Evolutionary conservation across 2,329 filamentous ascomycete species (phyloP).

Genomic region (Pestalotiopsis sp.): DNA sequence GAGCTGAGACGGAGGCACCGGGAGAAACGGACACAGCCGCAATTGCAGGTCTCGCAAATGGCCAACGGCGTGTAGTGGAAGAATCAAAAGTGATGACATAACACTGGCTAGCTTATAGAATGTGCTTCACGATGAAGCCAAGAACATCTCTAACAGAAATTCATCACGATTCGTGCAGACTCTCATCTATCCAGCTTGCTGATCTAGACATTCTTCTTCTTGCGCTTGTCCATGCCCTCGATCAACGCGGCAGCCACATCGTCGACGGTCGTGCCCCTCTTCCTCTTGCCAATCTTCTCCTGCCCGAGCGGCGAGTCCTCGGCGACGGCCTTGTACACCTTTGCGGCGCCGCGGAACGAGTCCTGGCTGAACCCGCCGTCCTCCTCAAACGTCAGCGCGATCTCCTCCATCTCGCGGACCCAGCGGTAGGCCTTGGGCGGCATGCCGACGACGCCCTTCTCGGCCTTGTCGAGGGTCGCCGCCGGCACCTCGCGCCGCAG

Average conservation of each 20-base stretch:
- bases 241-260: slow-evolving; percentile 53
- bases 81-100: neutral
- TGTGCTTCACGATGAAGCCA: neutral
- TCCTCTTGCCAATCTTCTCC: slow-evolving; percentile 60
- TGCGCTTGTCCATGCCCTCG: slow-evolving; percentile 33
- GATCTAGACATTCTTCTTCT: slow-evolving; percentile 31
- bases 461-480: slow-evolving; percentile 44
- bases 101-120: neutral
- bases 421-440: slow-evolving; percentile 77
- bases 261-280: slow-evolving; percentile 57
- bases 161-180: no score
- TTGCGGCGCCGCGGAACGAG: slow-evolving; percentile 63
- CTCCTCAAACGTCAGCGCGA: slow-evolving; percentile 65
- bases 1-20: slow-evolving; percentile 15
- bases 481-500: slow-evolving; percentile 60
- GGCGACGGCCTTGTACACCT: slow-evolving; percentile 59
- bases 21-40: slow-evolving; percentile 3
- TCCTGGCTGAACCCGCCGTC: slow-evolving; percentile 64
- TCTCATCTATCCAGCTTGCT: neutral
- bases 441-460: slow-evolving; percentile 60
- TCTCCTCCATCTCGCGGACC: slow-evolving; percentile 79
- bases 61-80: neutral
- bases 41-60: neutral
- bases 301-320: slow-evolving; percentile 62
- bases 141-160: no score